Conservation (phyloP, 1,284 basidiomycete genomes). For the Phylloboletellus chloephorus region DNA sequence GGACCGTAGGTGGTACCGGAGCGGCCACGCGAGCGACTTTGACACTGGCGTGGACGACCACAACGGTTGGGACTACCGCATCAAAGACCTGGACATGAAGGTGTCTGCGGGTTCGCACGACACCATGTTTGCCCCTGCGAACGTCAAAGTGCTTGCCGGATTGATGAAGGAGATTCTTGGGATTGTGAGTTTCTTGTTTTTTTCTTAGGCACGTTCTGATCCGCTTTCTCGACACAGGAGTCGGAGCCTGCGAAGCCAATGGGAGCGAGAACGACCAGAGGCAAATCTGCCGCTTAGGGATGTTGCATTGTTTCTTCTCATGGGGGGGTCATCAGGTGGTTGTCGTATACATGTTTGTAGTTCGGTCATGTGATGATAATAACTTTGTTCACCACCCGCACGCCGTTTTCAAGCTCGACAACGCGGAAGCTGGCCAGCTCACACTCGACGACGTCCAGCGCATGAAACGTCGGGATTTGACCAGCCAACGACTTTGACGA, state of each 20-base stretch:
- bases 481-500: slow-evolving; percentile 1
- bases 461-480: neutral
- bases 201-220: neutral
- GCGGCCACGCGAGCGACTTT: slow-evolving; percentile 27
- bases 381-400: too few relatives aligned
- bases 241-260: slow-evolving; percentile 4
- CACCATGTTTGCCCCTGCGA: slow-evolving; percentile 30
- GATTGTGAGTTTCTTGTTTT: slow-evolving; percentile 12
- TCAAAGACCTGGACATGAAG: slow-evolving; percentile 26
- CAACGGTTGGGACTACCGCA: slow-evolving; percentile 29
- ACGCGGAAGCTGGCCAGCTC: too few relatives aligned
- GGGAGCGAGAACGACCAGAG: neutral
- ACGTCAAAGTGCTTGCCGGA: slow-evolving; percentile 28
- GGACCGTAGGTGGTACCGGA: slow-evolving; percentile 30
- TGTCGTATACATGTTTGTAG: too few relatives aligned
- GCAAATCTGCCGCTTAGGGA: slow-evolving; percentile 8
- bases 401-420: too few relatives aligned
- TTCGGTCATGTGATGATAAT: too few relatives aligned
- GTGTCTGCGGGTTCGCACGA: slow-evolving; percentile 25
- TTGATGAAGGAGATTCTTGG: slow-evolving; percentile 27
- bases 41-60: slow-evolving; percentile 29
- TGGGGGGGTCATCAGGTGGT: too few relatives aligned
- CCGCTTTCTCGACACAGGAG: neutral
- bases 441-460: too few relatives aligned
- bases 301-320: neutral